Conservation (phyloP, 768 basidiomycete genomes). For the Tephrocybe rancida region DNA sequence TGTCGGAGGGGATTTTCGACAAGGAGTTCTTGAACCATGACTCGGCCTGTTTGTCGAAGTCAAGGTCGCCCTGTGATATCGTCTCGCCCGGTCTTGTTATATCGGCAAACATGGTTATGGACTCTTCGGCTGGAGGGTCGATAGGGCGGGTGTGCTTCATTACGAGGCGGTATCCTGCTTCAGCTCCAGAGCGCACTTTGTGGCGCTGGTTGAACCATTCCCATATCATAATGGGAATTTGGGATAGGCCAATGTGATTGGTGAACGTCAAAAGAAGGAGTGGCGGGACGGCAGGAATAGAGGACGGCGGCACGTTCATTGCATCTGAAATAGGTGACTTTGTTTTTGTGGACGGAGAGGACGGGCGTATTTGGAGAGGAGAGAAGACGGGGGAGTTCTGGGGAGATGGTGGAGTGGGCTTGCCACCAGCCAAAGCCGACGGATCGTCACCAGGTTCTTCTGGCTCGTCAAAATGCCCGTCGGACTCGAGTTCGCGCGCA, state of each 20-base stretch:
- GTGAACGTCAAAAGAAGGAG: conserved; percentile 75
- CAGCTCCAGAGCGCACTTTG: conserved; percentile 78
- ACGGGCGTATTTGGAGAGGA: conserved; percentile 17
- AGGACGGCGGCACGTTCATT: conserved; percentile 50
- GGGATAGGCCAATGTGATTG: conserved; percentile 78
- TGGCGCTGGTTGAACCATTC: conserved; percentile 90
- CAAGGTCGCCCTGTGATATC: conserved; percentile 58
- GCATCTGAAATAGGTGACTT: conserved; percentile 22
- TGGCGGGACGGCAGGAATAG: conserved; percentile 76
- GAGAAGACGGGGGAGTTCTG: conserved; percentile 34
- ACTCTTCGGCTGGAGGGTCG: conserved; percentile 31
- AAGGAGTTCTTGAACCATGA: conserved; percentile 68
- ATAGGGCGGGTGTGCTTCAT: conserved; percentile 64
- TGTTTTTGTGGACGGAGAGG: conserved; percentile 18
- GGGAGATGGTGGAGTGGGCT: conserved; percentile 24
- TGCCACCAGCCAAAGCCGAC: conserved; percentile 17
- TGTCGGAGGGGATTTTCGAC: conserved; percentile 51
- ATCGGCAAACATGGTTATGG: conserved; percentile 22
- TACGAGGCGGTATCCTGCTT: conserved; percentile 79
- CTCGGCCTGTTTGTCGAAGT: conserved; percentile 74
- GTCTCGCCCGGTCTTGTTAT: conserved; percentile 19
- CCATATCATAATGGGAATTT: conserved; percentile 89
- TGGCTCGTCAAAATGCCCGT: conserved; percentile 79
- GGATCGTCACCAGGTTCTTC: conserved; percentile 24
- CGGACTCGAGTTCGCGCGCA: conserved; percentile 65